Evolutionary conservation across 257 asterid species (phyloP).

Genomic region (Schizonepeta tenuifolia): DNA sequence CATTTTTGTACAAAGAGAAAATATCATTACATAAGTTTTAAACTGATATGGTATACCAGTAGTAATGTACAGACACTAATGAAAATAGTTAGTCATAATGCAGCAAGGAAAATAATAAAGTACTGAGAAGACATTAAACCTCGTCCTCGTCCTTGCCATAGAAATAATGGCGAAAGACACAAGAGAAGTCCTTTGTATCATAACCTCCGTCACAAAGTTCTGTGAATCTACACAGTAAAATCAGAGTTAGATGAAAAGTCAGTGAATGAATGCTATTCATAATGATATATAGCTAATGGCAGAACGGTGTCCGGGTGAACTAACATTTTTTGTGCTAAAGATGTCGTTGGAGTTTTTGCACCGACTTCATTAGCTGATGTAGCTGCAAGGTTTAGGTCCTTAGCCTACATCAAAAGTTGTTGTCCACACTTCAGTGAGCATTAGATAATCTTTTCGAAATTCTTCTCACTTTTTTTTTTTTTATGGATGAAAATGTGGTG

Average conservation of each 20-base stretch:
- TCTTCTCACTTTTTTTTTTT: too few relatives aligned
- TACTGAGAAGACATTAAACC: constrained; percentile 8
- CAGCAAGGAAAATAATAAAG: not conserved
- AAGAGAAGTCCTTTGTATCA: constrained; percentile 71
- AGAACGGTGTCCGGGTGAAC: constrained; percentile 18
- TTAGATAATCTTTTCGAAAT: not conserved
- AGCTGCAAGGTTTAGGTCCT: constrained; percentile 80
- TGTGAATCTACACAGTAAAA: constrained; percentile 55
- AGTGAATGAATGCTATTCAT: not conserved
- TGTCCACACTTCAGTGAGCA: not conserved
- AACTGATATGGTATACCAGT: too few relatives aligned
- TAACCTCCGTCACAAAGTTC: constrained; percentile 69
- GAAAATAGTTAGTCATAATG: not conserved
- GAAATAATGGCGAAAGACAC: constrained; percentile 85
- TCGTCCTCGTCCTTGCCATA: constrained; percentile 80
- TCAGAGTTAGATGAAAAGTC: not conserved
- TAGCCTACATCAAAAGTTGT: constrained; percentile 57
- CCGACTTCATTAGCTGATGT: constrained; percentile 70
- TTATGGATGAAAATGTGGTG: not conserved
- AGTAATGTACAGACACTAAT: not conserved
- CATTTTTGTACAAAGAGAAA: too few relatives aligned
- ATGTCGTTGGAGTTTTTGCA: constrained; percentile 58
- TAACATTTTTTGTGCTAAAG: constrained; percentile 73
- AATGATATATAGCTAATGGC: not conserved
- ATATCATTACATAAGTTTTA: too few relatives aligned